Evolutionary conservation across 495 filamentous ascomycete species (phyloP).

Genomic region (Pyronema domesticum): DNA sequence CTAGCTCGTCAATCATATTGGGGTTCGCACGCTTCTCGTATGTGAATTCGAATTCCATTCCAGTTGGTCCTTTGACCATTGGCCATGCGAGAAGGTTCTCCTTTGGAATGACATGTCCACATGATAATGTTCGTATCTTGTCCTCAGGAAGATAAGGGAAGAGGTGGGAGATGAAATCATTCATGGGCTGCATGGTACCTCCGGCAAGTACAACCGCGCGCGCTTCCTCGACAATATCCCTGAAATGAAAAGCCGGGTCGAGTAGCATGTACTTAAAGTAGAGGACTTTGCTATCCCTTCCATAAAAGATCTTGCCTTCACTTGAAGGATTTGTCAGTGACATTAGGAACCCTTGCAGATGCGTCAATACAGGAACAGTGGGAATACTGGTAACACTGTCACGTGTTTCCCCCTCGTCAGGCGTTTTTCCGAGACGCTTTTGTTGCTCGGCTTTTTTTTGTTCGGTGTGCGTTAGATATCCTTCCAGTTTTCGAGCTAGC

Average conservation of each 20-base stretch:
- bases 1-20: constrained; percentile 52
- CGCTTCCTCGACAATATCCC: constrained; percentile 68
- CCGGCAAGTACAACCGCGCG: constrained; percentile 81
- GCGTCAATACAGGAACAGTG: constrained; percentile 58
- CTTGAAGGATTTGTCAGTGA: constrained; percentile 73
- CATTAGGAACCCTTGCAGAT: constrained; percentile 63
- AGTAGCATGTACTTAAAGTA: constrained; percentile 73
- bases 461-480: constrained; percentile 50
- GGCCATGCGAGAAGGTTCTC: constrained; percentile 64
- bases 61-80: constrained; percentile 34
- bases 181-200: constrained; percentile 96
- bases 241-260: constrained; percentile 86
- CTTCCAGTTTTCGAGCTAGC: constrained; percentile 82
- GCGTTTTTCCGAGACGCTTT: constrained; percentile 4
- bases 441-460: constrained; percentile 27
- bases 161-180: constrained; percentile 67
- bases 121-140: constrained; percentile 65
- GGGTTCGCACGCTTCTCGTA: constrained; percentile 52
- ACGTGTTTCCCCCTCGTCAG: constrained; percentile 11
- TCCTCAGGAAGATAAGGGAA: constrained; percentile 53
- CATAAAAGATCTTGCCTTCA: constrained; percentile 75
- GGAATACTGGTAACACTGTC: constrained; percentile 4
- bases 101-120: constrained; percentile 80
- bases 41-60: constrained; percentile 65
- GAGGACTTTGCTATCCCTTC: constrained; percentile 38